phyloP scores from a whole-genome alignment of 805 yeast species.

The Lipomyces starkeyi region DNA sequence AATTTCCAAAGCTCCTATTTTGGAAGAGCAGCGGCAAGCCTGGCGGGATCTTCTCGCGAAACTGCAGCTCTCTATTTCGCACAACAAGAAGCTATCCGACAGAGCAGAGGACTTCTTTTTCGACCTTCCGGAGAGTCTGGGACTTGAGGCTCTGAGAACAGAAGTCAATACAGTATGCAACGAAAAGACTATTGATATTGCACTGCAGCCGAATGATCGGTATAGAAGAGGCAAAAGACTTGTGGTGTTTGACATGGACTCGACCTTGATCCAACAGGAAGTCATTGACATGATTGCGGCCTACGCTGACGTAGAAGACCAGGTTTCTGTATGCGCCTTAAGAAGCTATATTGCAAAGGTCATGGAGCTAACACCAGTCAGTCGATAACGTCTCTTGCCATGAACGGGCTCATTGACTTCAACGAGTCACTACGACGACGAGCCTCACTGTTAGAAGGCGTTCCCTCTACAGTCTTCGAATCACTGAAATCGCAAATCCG shows the following conservation, averaged over 20 bases:
- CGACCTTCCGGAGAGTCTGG: slow-evolving; percentile 12
- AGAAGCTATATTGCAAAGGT: background rate
- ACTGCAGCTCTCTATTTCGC: slow-evolving; percentile 1
- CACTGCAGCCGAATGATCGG: slow-evolving; percentile 27
- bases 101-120: slow-evolving; percentile 27
- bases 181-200: slow-evolving; percentile 24
- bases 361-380: background rate
- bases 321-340: slow-evolving; percentile 64
- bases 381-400: slow-evolving; percentile 85
- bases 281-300: slow-evolving; percentile 96
- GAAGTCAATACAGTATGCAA: slow-evolving; percentile 17
- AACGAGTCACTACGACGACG: slow-evolving; percentile 76
- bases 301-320: slow-evolving; percentile 84
- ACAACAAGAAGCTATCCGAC: slow-evolving; percentile 19
- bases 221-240: slow-evolving; percentile 48
- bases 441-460: slow-evolving; percentile 81
- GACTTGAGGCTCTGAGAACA: slow-evolving; percentile 14
- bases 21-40: slow-evolving; percentile 17
- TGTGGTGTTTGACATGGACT: slow-evolving; percentile 96
- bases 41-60: slow-evolving; percentile 10
- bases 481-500: slow-evolving; percentile 70
- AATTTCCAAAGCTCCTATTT: slow-evolving; percentile 14
- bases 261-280: slow-evolving; percentile 93
- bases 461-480: slow-evolving; percentile 77
- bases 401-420: slow-evolving; percentile 97